Base-by-base conservation (phyloP, 139 green algal genomes). In the Chlorella sp. region DNA sequence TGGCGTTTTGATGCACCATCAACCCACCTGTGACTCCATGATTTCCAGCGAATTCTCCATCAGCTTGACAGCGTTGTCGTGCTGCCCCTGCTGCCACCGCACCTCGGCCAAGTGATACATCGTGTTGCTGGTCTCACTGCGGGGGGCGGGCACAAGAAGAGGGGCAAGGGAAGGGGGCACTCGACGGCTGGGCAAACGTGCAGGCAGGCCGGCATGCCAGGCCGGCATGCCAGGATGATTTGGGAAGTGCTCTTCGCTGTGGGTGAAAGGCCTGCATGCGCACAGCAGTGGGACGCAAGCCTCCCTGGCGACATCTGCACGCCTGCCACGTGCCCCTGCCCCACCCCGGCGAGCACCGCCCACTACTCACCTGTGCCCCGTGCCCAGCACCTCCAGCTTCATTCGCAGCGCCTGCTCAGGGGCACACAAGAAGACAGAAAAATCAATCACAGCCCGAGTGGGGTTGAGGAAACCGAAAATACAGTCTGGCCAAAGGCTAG, bases 331-430 rank as follows among this genome's bases (percentile, higher is more conserved):
- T 2, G 2, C 7, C 22, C 64, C 64, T 11, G 73, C n/a, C 32
- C 69, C 15, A 3, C 28, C 69, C 24, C 12, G 69, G 2, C 3
- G 69, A 18, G 32, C 73, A 57, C 48, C 48, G 48, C 48, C 48
- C n/a, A 53, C n/a, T n/a, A 89, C 83, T 22, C 83, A 48, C 84
- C 84, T 91, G 40, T 91, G 76, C 18, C 69, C 66, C 1, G 89
- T 78, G 66, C 88, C 91, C 42, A 91, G 89, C 28, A 94, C 75
- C 28, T 92, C 94, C 89, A 97, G 91, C 91, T 95, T 96, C 48
- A 93, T 84, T 34, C 91, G 85, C 34, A 96, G 87, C 26, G 95
- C 92, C 79, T 90, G 48, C 48, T 5, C 48, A 57, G 7, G 48
- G 48, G 48, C 48, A 57, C 48, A n/a, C n/a, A n/a, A n/a, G n/a